Evolutionary conservation across 805 yeast species (phyloP), one percentile per base, ranked within the genome.

Genomic region (Myxozyma melibiosi): DNA sequence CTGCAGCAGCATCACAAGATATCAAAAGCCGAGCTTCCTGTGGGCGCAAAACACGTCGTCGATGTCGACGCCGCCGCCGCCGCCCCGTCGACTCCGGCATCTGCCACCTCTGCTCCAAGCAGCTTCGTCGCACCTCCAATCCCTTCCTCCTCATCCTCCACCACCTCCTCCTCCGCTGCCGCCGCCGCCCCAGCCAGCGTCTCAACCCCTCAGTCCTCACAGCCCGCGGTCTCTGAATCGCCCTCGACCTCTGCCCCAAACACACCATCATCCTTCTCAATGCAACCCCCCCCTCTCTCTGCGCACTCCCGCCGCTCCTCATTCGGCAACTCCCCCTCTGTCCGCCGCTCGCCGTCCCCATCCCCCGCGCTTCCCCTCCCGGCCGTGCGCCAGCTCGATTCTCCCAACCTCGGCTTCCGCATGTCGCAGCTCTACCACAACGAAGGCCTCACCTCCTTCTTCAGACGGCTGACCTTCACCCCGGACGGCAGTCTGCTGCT

Each of bases 381-480:
- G 0, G 83, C 84, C 0, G 79, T 80, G 1, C 66, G 74, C 28
- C 71, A 72, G 9, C 67, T 74, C 67, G 80, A 78, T 44, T 69
- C 71, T 7, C 74, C 74, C 2, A 59, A 64, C 35, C 38, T 63
- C 31, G 45, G 65, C 39, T 51, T 45, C 63, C 45, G 71, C 64
- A 61, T 50, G 63, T 51, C 39, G 37, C 75, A 75, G 67, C 68
- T 89, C 4, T 90, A 87, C 66, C 94, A 90, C 67, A 84, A 90
- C 59, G 99, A 92, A 67, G 84, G 96, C 0, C 78, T 92, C 33
- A 90, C 90, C 54, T 87, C 97, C 0, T 94, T 94, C 68, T 94
- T 94, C 75, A 78, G 99, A 60, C 75, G 98, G 58, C 76, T 92
- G 53, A 73, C 85, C 1, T 90, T 92, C 68, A 86, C 97, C 0